These are phyloP conservation scores for Omphalotus guepiniiformis DNA, from an alignment of 768 basidiomycete species.

Conservation along the genomic window DNA sequence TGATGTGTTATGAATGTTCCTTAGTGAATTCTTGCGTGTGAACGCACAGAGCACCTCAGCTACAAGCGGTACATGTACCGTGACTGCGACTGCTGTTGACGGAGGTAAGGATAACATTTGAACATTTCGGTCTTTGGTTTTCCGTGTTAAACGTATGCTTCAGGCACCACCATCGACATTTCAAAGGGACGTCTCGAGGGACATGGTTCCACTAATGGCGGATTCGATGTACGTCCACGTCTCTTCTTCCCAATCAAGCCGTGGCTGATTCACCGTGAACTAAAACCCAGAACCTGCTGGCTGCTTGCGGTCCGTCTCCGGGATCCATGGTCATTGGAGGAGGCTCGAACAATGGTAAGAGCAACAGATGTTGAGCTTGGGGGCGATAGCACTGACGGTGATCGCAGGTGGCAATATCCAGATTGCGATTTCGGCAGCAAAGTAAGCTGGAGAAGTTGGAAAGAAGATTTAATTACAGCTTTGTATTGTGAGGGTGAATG, in stretches of 20 bases:
- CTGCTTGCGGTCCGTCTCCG: conserved; percentile 17
- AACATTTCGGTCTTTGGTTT: neutral
- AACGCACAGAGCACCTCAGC: conserved; percentile 10
- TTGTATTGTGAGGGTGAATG: too few species aligned
- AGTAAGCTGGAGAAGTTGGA: too few species aligned
- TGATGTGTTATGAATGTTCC: neutral
- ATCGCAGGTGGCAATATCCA: conserved; percentile 12
- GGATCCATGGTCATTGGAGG: conserved; percentile 20
- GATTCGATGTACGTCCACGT: conserved; percentile 14
- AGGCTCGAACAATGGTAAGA: conserved; percentile 7
- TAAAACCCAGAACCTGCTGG: conserved; percentile 15
- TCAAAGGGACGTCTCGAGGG: conserved; percentile 19
- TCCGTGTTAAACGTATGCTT: neutral
- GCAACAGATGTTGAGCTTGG: neutral
- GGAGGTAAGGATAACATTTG: conserved; percentile 11
- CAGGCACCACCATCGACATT: conserved; percentile 18
- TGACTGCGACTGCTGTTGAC: conserved; percentile 18
- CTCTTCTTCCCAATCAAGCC: neutral
- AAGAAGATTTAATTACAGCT: too few species aligned
- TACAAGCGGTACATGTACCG: conserved; percentile 17
- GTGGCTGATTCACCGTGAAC: neutral
- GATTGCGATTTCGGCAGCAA: conserved; percentile 16
- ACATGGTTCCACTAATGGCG: conserved; percentile 18
- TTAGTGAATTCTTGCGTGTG: conserved; percentile 17
- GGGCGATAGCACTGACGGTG: neutral